phyloP scores from a whole-genome alignment of 768 basidiomycete genomes.

The Kwoniella heveanensis region DNA sequence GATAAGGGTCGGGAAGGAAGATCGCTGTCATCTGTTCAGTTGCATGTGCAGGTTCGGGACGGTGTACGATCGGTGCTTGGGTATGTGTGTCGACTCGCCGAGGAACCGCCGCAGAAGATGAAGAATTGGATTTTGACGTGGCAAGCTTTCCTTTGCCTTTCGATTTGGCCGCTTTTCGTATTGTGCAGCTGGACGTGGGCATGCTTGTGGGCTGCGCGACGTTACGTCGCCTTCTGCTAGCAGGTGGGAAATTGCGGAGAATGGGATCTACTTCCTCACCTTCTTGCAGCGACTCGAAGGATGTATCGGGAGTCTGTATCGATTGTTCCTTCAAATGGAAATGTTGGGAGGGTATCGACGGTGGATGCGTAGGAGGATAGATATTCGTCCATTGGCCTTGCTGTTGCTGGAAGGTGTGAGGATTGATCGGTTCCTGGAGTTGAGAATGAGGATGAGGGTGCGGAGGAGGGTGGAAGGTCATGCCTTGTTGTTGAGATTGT shows the following conservation, averaged over 20 bases:
- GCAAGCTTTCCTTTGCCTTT: conserved; percentile 13
- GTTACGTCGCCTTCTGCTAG: conserved; percentile 1
- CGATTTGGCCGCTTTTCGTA: not conserved
- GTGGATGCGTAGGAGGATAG: not conserved
- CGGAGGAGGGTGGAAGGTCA: conserved; percentile 13
- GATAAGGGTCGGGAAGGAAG: conserved; percentile 21
- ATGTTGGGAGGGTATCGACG: not conserved
- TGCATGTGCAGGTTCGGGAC: not conserved
- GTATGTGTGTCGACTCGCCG: not conserved
- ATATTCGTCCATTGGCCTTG: not conserved
- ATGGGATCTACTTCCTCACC: conserved; percentile 7
- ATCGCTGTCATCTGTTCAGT: conserved; percentile 5
- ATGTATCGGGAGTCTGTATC: not conserved
- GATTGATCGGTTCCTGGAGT: not conserved
- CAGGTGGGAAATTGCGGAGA: not conserved
- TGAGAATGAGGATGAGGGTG: not conserved
- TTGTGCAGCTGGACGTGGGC: too few relatives aligned
- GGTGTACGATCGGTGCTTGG: not conserved
- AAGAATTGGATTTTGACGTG: conserved; percentile 2
- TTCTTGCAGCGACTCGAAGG: not conserved
- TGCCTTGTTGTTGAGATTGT: not conserved
- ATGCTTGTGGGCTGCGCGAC: not conserved
- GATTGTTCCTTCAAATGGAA: not conserved
- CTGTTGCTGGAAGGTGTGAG: not conserved
- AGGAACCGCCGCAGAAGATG: too few relatives aligned